Percentiles rank a stretch among this genome's conserved stretches.
These are phyloP conservation scores for Rhododendron kiyosumense DNA, from an alignment of 148 eudicot genomes.

Conservation along the genomic window DNA sequence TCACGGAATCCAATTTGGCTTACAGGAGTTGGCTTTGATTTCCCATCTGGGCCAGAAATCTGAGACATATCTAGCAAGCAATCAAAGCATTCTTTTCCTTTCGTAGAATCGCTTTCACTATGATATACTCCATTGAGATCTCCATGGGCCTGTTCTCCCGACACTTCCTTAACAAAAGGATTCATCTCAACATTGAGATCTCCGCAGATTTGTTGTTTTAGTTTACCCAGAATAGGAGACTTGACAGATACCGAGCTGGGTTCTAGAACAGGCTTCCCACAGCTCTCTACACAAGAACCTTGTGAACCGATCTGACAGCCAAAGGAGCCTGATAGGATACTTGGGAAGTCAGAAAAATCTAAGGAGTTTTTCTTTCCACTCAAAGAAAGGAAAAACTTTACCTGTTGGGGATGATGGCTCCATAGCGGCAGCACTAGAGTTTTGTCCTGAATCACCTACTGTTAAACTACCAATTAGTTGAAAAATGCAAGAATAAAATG, in stretches of 20 bases:
- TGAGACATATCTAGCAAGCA: constrained; percentile 65
- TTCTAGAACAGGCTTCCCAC: constrained; percentile 20
- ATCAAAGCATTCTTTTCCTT: constrained; percentile 25
- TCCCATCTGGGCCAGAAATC: constrained; percentile 81
- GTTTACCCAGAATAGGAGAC: constrained; percentile 18
- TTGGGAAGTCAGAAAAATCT: constrained; percentile 2
- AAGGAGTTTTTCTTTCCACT: neutral
- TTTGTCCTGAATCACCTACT: neutral
- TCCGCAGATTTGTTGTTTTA: constrained; percentile 21
- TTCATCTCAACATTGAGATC: constrained; percentile 16
- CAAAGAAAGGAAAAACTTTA: neutral
- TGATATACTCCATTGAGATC: constrained; percentile 11
- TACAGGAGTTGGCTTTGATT: constrained; percentile 65
- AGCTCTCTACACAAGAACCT: constrained; percentile 26
- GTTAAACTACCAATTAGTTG: neutral
- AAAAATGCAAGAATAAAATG: neutral
- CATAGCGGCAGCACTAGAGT: neutral
- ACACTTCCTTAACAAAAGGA: constrained; percentile 11
- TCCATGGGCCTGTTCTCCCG: constrained; percentile 19
- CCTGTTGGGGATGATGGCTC: constrained; percentile 23
- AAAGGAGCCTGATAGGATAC: constrained; percentile 21
- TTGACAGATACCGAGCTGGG: constrained; percentile 19
- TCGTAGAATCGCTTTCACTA: constrained; percentile 18
- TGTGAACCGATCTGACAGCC: constrained; percentile 14
- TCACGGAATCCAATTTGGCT: constrained; percentile 95